These are phyloP conservation scores for Lotmaria passim DNA, from an alignment of 208 protist species.

Conservation along the genomic window DNA sequence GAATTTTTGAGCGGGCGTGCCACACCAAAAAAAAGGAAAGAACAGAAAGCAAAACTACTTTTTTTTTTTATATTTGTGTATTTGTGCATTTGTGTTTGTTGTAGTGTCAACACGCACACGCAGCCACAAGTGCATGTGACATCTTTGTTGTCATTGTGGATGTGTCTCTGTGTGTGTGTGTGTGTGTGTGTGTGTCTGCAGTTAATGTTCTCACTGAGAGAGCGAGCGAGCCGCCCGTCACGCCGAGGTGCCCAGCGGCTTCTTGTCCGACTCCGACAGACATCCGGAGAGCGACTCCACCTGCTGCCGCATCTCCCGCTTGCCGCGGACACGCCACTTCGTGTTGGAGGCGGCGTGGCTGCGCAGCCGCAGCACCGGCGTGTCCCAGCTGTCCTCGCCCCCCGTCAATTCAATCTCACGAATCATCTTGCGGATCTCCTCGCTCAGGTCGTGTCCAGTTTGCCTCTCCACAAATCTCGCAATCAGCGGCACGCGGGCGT, in stretches of 20 bases:
- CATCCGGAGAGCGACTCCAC: constrained; percentile 26
- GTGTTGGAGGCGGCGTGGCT: constrained; percentile 27
- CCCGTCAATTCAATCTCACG: constrained; percentile 23
- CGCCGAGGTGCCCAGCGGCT: not conserved
- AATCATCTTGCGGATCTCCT: constrained; percentile 35
- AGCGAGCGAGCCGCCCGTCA: too few species aligned
- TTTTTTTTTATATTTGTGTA: not conserved
- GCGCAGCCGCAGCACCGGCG: constrained; percentile 25
- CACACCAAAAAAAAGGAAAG: too few species aligned
- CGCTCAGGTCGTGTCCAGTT: constrained; percentile 41
- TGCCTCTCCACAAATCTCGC: constrained; percentile 62
- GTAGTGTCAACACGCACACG: constrained; percentile 7
- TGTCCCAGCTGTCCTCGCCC: constrained; percentile 49
- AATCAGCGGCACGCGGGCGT: constrained; percentile 58
- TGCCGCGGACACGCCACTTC: constrained; percentile 48
- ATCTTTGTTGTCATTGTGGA: too few species aligned
- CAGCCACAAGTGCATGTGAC: not conserved
- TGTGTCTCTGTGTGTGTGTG: too few species aligned
- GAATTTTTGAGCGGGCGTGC: too few species aligned
- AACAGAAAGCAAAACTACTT: not conserved
- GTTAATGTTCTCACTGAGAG: too few species aligned
- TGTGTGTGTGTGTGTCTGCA: too few species aligned
- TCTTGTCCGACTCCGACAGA: constrained; percentile 16
- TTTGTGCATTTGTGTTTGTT: too few species aligned
- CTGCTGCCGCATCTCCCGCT: constrained; percentile 36